phyloP scores from a whole-genome alignment of 208 protist species.

The Wallacemonas sp. region DNA sequence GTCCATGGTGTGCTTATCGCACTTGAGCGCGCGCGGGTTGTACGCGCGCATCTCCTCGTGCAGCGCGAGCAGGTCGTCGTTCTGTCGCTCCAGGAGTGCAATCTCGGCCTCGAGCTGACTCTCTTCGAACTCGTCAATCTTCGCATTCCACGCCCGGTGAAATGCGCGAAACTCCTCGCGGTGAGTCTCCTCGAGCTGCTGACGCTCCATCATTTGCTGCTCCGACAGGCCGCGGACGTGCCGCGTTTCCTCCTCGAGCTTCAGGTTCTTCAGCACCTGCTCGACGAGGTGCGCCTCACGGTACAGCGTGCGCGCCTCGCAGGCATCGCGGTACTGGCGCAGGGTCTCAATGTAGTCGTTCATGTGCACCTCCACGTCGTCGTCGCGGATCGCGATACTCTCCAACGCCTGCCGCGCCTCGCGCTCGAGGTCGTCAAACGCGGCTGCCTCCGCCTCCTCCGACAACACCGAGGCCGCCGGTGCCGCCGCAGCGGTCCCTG shows the following conservation, averaged over 20 bases:
- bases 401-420: slow-evolving; percentile 71
- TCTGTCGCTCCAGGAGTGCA: slow-evolving; percentile 88
- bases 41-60: slow-evolving; percentile 70
- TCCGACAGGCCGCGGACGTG: slow-evolving; percentile 86
- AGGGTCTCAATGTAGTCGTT: slow-evolving; percentile 65
- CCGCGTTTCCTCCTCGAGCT: slow-evolving; percentile 89
- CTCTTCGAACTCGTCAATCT: slow-evolving; percentile 89
- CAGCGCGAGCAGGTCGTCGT: slow-evolving; percentile 79
- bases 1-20: slow-evolving; percentile 40
- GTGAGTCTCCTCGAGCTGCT: slow-evolving; percentile 82
- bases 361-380: slow-evolving; percentile 36
- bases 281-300: slow-evolving; percentile 93
- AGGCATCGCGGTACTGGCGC: slow-evolving; percentile 75
- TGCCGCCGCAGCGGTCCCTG: too few species aligned
- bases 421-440: slow-evolving; percentile 55
- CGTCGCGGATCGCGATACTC: slow-evolving; percentile 60
- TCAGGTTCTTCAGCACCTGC: slow-evolving; percentile 85
- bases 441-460: slow-evolving; percentile 24
- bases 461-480: neutral
- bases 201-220: slow-evolving; percentile 88
- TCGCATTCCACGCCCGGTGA: slow-evolving; percentile 84
- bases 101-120: slow-evolving; percentile 78
- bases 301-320: slow-evolving; percentile 84
- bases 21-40: slow-evolving; percentile 54
- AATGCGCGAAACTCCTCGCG: slow-evolving; percentile 88